These are phyloP conservation scores for Vaccinium darrowii DNA, from an alignment of 148 eudicot genomes.

Conservation along the genomic window DNA sequence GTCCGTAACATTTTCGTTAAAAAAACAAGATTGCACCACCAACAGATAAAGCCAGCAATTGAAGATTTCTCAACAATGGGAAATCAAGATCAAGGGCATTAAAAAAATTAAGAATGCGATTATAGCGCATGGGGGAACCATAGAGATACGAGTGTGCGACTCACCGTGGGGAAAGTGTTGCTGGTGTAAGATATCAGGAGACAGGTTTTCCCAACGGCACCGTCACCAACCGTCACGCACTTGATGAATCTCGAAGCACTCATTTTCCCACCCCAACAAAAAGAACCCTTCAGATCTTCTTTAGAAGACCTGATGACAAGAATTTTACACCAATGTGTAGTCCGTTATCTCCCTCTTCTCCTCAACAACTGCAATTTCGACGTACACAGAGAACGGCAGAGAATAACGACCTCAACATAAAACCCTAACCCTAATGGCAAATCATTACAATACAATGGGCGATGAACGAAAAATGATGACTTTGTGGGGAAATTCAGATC, in stretches of 20 bases:
- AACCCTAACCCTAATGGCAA: constrained; percentile 26
- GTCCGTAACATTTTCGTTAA: too few relatives aligned
- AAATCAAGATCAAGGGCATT: too few relatives aligned
- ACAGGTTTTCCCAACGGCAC: constrained; percentile 93
- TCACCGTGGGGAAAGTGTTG: constrained; percentile 90
- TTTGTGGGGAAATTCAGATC: constrained; percentile 23
- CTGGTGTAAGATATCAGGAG: constrained; percentile 93
- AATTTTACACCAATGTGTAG: background rate
- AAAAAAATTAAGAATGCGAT: background rate
- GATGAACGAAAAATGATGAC: background rate
- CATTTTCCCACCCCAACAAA: constrained; percentile 35
- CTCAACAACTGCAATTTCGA: constrained; percentile 11
- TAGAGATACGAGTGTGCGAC: constrained; percentile 6
- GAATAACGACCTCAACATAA: background rate
- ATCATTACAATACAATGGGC: background rate
- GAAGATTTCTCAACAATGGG: too few relatives aligned
- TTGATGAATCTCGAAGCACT: constrained; percentile 93
- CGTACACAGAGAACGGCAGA: background rate
- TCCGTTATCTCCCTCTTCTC: background rate
- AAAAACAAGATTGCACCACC: background rate
- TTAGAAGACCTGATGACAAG: constrained; percentile 36
- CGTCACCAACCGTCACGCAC: constrained; percentile 93
- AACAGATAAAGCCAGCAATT: too few relatives aligned
- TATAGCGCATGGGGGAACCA: background rate
- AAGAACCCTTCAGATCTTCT: constrained; percentile 44